A percentile compares a stretch with the other conserved stretches of the same genome.
phyloP scores from a whole-genome alignment of 2,329 filamentous ascomycete genomes.

The Aspergillus hiratsukae region DNA sequence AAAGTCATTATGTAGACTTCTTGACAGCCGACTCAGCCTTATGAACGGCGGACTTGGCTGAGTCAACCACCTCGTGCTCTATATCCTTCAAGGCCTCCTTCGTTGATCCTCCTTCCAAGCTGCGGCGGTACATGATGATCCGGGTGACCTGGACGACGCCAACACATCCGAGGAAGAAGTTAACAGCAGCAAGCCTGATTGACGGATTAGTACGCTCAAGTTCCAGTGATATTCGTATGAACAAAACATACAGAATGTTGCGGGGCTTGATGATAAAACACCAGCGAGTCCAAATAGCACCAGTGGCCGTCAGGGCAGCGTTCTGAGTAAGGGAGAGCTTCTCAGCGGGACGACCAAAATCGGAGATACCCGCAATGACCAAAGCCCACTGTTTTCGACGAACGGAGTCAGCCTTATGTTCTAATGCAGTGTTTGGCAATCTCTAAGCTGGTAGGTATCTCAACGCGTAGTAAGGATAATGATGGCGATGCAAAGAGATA shows the following conservation, averaged over 20 bases:
- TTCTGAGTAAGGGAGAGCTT: constrained; percentile 94
- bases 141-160: constrained; percentile 76
- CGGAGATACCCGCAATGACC: constrained; percentile 85
- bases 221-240: neutral
- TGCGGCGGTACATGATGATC: constrained; percentile 61
- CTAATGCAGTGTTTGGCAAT: neutral
- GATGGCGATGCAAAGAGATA: neutral
- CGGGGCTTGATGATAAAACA: constrained; percentile 93
- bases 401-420: neutral
- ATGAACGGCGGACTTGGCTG: constrained; percentile 30
- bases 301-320: constrained; percentile 80
- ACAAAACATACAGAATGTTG: constrained; percentile 70
- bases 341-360: constrained; percentile 86
- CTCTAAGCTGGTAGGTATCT: neutral
- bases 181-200: constrained; percentile 78
- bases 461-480: neutral
- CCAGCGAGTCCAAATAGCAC: constrained; percentile 97
- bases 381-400: constrained; percentile 66
- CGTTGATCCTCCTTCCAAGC: constrained; percentile 48
- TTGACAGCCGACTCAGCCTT: constrained; percentile 33
- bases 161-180: constrained; percentile 93
- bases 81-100: constrained; percentile 37
- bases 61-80: constrained; percentile 32
- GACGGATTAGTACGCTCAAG: constrained; percentile 5
- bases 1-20: constrained; percentile 18